These are phyloP conservation scores for Ophiobolus disseminans DNA, from an alignment of 2,329 filamentous ascomycete species.

Conservation along the genomic window DNA sequence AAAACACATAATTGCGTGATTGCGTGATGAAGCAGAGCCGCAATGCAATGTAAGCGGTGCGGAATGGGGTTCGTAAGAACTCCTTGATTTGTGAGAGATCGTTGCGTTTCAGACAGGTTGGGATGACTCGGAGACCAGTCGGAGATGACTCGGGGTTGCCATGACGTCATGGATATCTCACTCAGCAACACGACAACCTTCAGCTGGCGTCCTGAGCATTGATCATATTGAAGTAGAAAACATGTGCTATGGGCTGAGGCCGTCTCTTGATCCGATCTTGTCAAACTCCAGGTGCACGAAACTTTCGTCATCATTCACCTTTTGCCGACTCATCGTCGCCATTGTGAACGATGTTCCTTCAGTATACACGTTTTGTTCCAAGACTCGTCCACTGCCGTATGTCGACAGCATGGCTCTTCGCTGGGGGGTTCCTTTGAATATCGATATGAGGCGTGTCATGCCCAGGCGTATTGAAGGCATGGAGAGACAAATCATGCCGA, in stretches of 20 bases:
- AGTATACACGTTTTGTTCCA: no score
- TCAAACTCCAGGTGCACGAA: neutral
- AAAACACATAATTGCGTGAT: conserved; percentile 35
- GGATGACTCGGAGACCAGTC: neutral
- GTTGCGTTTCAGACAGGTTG: neutral
- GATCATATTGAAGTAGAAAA: no score
- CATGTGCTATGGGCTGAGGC: neutral
- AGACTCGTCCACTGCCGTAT: neutral
- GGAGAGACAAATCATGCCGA: conserved; percentile 52
- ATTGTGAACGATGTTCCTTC: neutral
- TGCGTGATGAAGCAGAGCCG: conserved; percentile 22
- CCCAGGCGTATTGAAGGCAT: conserved; percentile 49
- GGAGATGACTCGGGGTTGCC: conserved; percentile 2
- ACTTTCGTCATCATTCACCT: neutral
- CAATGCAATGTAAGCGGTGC: neutral
- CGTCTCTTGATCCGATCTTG: neutral
- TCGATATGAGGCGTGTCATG: conserved; percentile 18
- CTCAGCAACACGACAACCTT: no score
- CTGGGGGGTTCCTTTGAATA: neutral
- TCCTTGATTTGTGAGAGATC: neutral
- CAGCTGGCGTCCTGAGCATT: no score
- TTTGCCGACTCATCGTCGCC: neutral
- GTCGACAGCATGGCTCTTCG: neutral
- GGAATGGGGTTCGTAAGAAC: conserved; percentile 15
- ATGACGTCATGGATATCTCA: conserved; percentile 8